Evolutionary conservation across 2,329 filamentous ascomycete species (phyloP).

Genomic region (Orbilia javanica): DNA sequence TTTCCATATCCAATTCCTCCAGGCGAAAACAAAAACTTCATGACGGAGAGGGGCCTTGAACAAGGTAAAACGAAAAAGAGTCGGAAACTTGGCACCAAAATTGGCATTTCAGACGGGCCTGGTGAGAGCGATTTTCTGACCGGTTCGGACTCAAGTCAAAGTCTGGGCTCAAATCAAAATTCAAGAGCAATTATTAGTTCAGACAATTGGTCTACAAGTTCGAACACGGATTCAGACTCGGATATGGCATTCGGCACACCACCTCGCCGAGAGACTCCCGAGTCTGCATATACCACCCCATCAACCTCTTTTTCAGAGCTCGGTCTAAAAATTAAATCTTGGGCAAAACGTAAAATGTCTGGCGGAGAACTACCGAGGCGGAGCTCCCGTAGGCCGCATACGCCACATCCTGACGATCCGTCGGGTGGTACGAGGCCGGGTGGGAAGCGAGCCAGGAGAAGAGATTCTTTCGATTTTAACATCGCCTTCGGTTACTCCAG

Average conservation of each 20-base stretch:
- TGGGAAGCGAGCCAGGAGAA: background rate
- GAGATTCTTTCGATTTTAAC: background rate
- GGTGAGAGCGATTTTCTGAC: no score
- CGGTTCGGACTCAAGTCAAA: no score
- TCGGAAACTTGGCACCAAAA: no score
- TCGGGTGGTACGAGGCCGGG: background rate
- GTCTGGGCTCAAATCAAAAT: no score
- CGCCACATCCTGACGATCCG: background rate
- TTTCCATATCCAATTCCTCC: no score
- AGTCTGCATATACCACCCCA: background rate
- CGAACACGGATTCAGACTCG: background rate
- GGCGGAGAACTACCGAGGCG: background rate
- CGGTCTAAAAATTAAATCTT: background rate
- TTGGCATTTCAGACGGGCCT: no score
- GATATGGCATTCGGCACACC: background rate
- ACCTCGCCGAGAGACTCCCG: background rate
- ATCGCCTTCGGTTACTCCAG: background rate
- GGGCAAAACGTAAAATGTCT: background rate
- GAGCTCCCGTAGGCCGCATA: no score
- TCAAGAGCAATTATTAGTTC: background rate
- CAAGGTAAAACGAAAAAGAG: no score
- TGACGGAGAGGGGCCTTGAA: no score
- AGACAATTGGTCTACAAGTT: background rate
- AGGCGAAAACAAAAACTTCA: no score
- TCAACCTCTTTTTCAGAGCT: background rate